phyloP scores from a whole-genome alignment of 2,329 filamentous ascomycete species.

The Rutstroemia sp. region DNA sequence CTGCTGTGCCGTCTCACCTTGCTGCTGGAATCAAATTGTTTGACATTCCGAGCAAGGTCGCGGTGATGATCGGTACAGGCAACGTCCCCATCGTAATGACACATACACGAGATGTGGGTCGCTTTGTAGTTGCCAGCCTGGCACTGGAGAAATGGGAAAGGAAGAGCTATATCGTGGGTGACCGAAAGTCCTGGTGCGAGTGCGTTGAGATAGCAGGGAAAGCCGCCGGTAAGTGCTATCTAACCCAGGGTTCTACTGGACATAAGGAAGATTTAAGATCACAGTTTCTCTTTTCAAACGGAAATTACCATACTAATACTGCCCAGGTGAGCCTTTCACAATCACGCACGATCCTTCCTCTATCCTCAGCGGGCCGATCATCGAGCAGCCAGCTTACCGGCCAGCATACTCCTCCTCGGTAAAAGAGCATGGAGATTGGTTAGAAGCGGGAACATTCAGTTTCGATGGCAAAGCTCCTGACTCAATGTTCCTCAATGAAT shows the following conservation, averaged over 20 bases:
- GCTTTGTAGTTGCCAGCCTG: conserved; percentile 19
- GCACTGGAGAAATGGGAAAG: conserved; percentile 19
- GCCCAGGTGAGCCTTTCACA: not conserved
- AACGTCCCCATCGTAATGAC: conserved; percentile 17
- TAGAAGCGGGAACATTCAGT: conserved; percentile 1
- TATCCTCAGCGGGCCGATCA: not conserved
- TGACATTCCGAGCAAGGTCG: conserved; percentile 17
- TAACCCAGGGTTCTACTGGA: not conserved
- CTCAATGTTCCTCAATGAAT: not conserved
- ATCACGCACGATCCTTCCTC: not conserved
- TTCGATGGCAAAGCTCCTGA: not conserved
- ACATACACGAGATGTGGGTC: conserved; percentile 23
- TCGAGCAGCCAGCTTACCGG: not conserved
- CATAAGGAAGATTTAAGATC: not conserved
- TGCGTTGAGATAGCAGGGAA: conserved; percentile 21
- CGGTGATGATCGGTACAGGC: conserved; percentile 22
- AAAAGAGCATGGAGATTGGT: conserved; percentile 2
- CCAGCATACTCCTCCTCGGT: not conserved
- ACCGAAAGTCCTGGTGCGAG: conserved; percentile 23
- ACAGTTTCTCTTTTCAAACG: too few relatives aligned
- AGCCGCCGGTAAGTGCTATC: conserved; percentile 10
- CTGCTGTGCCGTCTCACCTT: conserved; percentile 18
- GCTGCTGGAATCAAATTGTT: conserved; percentile 15
- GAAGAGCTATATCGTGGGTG: conserved; percentile 19
- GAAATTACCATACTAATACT: not conserved